Base-by-base conservation (phyloP, 495 filamentous ascomycete genomes). In the Penicillium roqueforti region DNA sequence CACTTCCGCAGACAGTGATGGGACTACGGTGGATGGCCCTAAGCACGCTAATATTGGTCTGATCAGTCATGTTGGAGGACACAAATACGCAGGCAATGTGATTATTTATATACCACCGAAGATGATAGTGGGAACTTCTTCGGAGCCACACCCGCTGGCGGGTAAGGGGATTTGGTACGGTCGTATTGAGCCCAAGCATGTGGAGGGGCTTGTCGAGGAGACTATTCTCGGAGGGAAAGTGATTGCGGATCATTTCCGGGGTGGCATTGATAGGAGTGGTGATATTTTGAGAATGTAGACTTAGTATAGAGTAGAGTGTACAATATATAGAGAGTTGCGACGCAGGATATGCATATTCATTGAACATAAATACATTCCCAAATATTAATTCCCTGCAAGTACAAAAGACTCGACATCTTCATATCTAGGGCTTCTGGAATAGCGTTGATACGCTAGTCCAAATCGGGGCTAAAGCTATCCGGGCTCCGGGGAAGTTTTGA, bases 141-240 rank as follows among this genome's bases (percentile, higher is more conserved):
- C 52, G 7, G 54, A 51, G n/a, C 53, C 54, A 38, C 71, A 74
- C 68, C 77, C 83, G 18, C 69, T 95, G 53, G 87, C 84, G 1
- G 92, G 92, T 1, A 83, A 82, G 62, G 92, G 92, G 0, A 85
- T 97, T 29, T 97, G 92, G 92, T 97, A 97, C 73, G 92, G 91
- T 1, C 74, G 92, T 41, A 85, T 97, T 20, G 87, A 89, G 63
- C 90, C 92, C 0, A 83, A 76, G 53, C 85, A 97, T 72, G 90
- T 96, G 1, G 85, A 93, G 62, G 91, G 91, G 0, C 83, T 97
- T 42, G 80, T 97, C 10, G 68, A 83, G 16, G 88, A 92, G 76
- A 97, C 92, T 1, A 76, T 97, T 3, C 34, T 84, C 28, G 74
- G 80, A 8, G 89, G 92, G 4, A 84, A 70, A 40, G 80, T 97